Conservation (phyloP, 2,329 filamentous ascomycete genomes). For the Periconia sp. region DNA sequence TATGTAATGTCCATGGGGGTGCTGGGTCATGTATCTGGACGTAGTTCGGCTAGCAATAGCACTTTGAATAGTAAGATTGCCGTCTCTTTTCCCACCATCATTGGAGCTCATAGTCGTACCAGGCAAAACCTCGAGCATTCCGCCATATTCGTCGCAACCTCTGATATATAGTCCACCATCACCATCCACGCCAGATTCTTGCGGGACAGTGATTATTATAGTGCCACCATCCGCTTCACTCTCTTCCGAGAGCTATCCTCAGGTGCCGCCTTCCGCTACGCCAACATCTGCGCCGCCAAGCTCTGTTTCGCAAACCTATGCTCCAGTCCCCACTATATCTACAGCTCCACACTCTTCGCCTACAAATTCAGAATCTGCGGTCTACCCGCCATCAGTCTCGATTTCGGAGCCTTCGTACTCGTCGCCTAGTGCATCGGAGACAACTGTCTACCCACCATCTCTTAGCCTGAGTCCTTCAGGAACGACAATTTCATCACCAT, state of each 20-base stretch:
- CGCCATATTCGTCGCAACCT: too few relatives aligned
- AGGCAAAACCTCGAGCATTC: constrained; percentile 9
- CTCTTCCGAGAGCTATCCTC: constrained; percentile 2
- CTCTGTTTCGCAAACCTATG: not conserved
- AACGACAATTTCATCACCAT: too few relatives aligned
- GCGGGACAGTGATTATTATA: constrained; percentile 8
- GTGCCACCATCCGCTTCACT: constrained; percentile 1
- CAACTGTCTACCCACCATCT: constrained; percentile 1
- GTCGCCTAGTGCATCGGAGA: not conserved
- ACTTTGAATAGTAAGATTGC: constrained; percentile 14
- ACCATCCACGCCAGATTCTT: constrained; percentile 11
- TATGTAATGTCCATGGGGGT: constrained; percentile 21
- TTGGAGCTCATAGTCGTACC: constrained; percentile 18
- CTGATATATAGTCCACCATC: constrained; percentile 4
- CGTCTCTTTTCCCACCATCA: constrained; percentile 7
- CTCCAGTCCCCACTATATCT: not conserved
- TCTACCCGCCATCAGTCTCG: constrained; percentile 7
- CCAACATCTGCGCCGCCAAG: not conserved
- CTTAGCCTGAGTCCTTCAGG: too few relatives aligned
- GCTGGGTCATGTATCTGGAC: constrained; percentile 18
- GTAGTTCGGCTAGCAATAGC: constrained; percentile 9
- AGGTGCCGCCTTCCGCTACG: constrained; percentile 1
- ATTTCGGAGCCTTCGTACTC: constrained; percentile 5
- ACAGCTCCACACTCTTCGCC: not conserved
- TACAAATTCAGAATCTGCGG: constrained; percentile 1